Base-by-base conservation (phyloP, 2,329 filamentous ascomycete genomes). In the Cordyceps farinosa region DNA sequence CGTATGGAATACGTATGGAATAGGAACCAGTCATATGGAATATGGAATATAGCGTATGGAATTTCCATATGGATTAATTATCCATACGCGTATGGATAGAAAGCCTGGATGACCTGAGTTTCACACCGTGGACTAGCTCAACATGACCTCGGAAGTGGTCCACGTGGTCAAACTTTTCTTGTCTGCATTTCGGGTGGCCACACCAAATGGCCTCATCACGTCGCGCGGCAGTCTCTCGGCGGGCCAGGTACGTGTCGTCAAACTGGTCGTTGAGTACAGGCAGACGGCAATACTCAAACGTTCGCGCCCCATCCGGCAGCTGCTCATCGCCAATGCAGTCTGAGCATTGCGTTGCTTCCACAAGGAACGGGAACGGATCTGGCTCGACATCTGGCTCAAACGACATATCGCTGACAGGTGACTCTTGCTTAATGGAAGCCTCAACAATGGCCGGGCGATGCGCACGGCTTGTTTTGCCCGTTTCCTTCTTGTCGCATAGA, bases 401-500 rank as follows among this genome's bases (percentile, higher is more conserved):
- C 7, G 15, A 52, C 38, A 22, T 22, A 13, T 52, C 7, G 22
- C 32, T 52, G 10, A 22, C 6, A 22, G 13, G n/a, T 38, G 8
- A 52, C 10, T 13, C 50, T 52, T 36, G 7, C 17, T 52, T 52
- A 38, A 36, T 32, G 8, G 30, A 51, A 34, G 29, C 32, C 32
- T 52, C 9, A 5, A 52, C 15, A 22, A 34, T 34, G 17, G 48
- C 32, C 36, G 9, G 48, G 3, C 9, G 34, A 27, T 44, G 51
- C 27, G 64, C 53, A 4, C 40, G 45, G 32, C 57, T 32, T n/a
- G 22, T 60, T 65, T 61, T 70, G 32, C 63, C 48, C 3, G 63
- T 70, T 62, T 72, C 69, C 55, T 65, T 60, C 47, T 69, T 70
- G 27, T 65, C 48, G 40, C 32, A 71, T 8, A 72, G 65, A 17